These are phyloP conservation scores for Diaporthe sp. DNA, from an alignment of 2,329 filamentous ascomycete species.

Conservation along the genomic window DNA sequence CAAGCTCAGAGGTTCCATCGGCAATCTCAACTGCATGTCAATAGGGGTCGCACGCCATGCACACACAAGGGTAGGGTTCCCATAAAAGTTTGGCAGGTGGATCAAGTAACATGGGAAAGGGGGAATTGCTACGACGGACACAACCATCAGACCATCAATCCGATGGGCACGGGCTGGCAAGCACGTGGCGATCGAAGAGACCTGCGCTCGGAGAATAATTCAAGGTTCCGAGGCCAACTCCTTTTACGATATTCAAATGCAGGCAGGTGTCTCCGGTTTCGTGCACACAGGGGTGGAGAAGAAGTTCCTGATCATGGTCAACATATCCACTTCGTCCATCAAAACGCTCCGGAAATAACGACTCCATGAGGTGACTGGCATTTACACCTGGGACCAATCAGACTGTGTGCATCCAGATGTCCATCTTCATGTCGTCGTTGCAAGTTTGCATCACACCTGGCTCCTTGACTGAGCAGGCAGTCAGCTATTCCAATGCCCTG, in stretches of 20 bases:
- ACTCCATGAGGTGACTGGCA: no score
- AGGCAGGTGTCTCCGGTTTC: background rate
- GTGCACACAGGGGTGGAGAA: background rate
- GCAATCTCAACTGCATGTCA: constrained; percentile 30
- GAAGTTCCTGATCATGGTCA: background rate
- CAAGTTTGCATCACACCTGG: background rate
- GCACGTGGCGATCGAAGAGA: constrained; percentile 23
- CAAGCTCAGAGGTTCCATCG: constrained; percentile 23
- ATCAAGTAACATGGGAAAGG: constrained; percentile 6
- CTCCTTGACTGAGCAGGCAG: background rate
- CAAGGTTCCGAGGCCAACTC: background rate
- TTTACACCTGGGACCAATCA: background rate
- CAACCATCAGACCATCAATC: background rate
- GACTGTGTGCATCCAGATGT: background rate
- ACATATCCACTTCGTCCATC: background rate
- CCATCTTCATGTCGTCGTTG: background rate
- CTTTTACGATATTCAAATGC: background rate
- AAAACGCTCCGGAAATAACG: background rate
- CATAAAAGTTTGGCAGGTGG: constrained; percentile 24
- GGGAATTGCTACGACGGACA: background rate
- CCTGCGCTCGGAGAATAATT: constrained; percentile 23
- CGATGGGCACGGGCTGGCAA: constrained; percentile 16
- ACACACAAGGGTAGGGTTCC: background rate
- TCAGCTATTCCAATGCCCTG: background rate
- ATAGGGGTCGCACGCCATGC: constrained; percentile 18